Base-by-base conservation (phyloP, 441 rosid species). In the Geranium incanum region DNA sequence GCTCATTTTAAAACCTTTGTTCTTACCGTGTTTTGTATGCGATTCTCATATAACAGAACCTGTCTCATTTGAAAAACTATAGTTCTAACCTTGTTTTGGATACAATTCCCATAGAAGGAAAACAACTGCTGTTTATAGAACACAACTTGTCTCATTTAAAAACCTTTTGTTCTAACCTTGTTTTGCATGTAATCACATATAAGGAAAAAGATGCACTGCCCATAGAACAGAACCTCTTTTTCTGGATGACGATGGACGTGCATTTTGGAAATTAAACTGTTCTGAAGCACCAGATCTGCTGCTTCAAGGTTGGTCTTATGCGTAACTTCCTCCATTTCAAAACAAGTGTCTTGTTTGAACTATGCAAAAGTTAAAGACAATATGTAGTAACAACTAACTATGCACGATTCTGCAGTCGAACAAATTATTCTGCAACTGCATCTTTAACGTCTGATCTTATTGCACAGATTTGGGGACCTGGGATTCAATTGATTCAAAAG, bases 201-300 rank as follows among this genome's bases (percentile, higher is more conserved):
- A 80, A 80, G 68, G 57, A 66, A 81, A 74, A 77, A 79, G 85
- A 78, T 77, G 80, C 66, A 86, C 83, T 86, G 88, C 87, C 75
- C 81, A 89, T 78, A 90, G 97, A 84, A 89, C 85, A 6, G 90
- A 75, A 23, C 80, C 88, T 37, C 64, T 88, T 4, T 66, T 80
- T 12, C 0, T 77, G 75, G 62, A 55, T 16, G 62, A 55, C 9
- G 4, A 82, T 16, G 96, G 94, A 18, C 80, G 39, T 55, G 69
- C 73, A 45, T 81, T 92, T 68, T 95, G 99, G 98, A 88, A 74
- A 70, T 70, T 93, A 55, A 86, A 82, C 39, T 76, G 73, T 73
- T 55, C 60, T 15, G 78, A 78, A 64, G 84, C 82, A 67, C 68
- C 76, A 16, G 82, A 78, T 77, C 76, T 88, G 37, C 77, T 92